Evolutionary conservation across 1,139 yeast genomes (phyloP).

Genomic region (Taphrina sp.): DNA sequence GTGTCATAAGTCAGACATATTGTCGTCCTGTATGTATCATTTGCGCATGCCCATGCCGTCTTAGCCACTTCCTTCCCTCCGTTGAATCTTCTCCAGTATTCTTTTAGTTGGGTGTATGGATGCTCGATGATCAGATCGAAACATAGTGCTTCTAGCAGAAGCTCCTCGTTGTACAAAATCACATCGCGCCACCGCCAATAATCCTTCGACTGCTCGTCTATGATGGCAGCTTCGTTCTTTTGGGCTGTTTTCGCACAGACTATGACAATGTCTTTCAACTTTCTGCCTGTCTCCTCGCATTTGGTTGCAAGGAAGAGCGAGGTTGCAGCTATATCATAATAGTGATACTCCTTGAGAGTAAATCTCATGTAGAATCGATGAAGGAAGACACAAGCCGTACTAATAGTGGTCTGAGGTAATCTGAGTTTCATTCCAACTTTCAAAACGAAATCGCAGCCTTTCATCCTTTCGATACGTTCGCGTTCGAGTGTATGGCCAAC

Average conservation of each 20-base stretch:
- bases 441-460: slow-evolving; percentile 52
- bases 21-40: slow-evolving; percentile 47
- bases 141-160: slow-evolving; percentile 51
- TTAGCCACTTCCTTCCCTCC: slow-evolving; percentile 41
- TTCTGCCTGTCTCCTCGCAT: slow-evolving; percentile 53
- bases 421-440: slow-evolving; percentile 50
- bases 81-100: slow-evolving; percentile 41
- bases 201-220: slow-evolving; percentile 52
- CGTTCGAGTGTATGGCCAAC: slow-evolving; percentile 46
- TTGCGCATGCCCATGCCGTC: slow-evolving; percentile 47
- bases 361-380: slow-evolving; percentile 55
- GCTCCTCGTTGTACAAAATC: slow-evolving; percentile 50
- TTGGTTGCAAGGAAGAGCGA: slow-evolving; percentile 55
- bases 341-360: slow-evolving; percentile 48
- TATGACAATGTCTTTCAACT: slow-evolving; percentile 51
- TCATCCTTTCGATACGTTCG: slow-evolving; percentile 49
- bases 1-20: slow-evolving; percentile 43
- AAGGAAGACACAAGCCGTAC: slow-evolving; percentile 52
- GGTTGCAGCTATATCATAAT: slow-evolving; percentile 52
- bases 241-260: slow-evolving; percentile 52
- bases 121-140: slow-evolving; percentile 52
- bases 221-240: slow-evolving; percentile 46
- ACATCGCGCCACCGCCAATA: slow-evolving; percentile 55
- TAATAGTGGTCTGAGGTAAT: slow-evolving; percentile 50
- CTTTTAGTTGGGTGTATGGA: slow-evolving; percentile 47